Percentiles rank a stretch among this genome's conserved stretches.
These are phyloP conservation scores for Glycine latifolia DNA, from an alignment of 306 rosid species.

Conservation along the genomic window DNA sequence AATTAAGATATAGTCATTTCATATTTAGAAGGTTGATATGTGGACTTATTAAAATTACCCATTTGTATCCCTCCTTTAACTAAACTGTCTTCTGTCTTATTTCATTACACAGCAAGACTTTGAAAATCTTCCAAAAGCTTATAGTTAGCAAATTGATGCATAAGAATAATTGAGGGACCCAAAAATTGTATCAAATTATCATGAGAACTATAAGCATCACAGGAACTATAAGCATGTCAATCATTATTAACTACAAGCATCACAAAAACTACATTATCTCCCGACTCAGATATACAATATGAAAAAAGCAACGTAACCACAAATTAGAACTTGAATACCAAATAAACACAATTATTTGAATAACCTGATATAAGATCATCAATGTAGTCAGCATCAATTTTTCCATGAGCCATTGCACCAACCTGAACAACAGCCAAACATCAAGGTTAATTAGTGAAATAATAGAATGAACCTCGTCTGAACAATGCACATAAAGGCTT, in stretches of 20 bases:
- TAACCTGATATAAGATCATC: constrained; percentile 43
- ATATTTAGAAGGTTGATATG: constrained; percentile 11
- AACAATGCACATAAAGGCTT: constrained; percentile 23
- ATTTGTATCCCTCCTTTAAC: too few relatives aligned
- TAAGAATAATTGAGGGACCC: too few relatives aligned
- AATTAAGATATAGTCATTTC: background rate
- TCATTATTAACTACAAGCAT: too few relatives aligned
- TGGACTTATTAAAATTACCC: too few relatives aligned
- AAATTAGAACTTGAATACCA: background rate
- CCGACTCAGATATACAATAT: background rate
- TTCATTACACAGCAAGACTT: too few relatives aligned
- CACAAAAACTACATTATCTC: too few relatives aligned
- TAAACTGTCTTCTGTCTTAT: too few relatives aligned
- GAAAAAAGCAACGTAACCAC: background rate
- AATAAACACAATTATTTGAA: background rate
- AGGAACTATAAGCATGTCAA: too few relatives aligned
- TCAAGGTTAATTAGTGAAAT: background rate
- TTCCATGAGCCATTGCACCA: constrained; percentile 47
- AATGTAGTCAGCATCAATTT: constrained; percentile 42
- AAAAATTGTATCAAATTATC: too few relatives aligned
- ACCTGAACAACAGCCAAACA: constrained; percentile 20
- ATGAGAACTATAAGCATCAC: too few relatives aligned
- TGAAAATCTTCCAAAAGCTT: too few relatives aligned
- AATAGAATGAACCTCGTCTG: background rate
- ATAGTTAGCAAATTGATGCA: too few relatives aligned